A percentile compares a stretch with the other conserved stretches of the same genome.
Evolutionary conservation across 805 yeast genomes (phyloP).

Genomic region (Tetrapisispora phaffii): DNA sequence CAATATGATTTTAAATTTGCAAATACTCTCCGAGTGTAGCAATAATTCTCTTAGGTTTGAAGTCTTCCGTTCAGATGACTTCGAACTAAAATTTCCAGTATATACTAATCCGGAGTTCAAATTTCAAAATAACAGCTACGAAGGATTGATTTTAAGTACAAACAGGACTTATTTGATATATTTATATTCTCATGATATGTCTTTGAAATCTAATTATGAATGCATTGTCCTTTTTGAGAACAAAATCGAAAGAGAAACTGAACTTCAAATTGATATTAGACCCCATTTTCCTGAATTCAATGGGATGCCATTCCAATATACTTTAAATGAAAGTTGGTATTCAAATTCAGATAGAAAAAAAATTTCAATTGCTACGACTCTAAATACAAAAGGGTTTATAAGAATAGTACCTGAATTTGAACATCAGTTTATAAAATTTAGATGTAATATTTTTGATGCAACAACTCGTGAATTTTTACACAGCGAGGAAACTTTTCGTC

Average conservation of each 20-base stretch:
- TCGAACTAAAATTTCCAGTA: slow-evolving; percentile 15
- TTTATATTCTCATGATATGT: not conserved
- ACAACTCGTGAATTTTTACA: slow-evolving; percentile 10
- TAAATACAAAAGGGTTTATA: slow-evolving; percentile 11
- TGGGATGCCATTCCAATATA: slow-evolving; percentile 14
- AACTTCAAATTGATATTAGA: not conserved
- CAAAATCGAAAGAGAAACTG: not conserved
- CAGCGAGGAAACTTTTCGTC: slow-evolving; percentile 6
- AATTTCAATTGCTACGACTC: slow-evolving; percentile 1
- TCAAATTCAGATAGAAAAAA: slow-evolving; percentile 6
- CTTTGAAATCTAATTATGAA: not conserved
- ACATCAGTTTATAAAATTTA: slow-evolving; percentile 4
- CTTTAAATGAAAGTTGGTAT: slow-evolving; percentile 7
- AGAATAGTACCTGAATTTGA: slow-evolving; percentile 10
- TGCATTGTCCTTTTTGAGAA: not conserved
- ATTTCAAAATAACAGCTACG: slow-evolving; percentile 6
- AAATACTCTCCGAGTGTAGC: slow-evolving; percentile 8
- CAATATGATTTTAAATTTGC: slow-evolving; percentile 11
- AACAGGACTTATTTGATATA: slow-evolving; percentile 14
- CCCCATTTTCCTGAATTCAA: not conserved
- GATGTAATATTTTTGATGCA: slow-evolving; percentile 17
- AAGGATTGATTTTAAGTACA: slow-evolving; percentile 12
- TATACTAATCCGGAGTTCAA: slow-evolving; percentile 9
- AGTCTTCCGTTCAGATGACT: slow-evolving; percentile 16
- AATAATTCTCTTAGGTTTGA: slow-evolving; percentile 15